Percentiles rank a stretch among this genome's conserved stretches.
Conservation (phyloP, 495 filamentous ascomycete species). For the Astrothelium subdiscretum region DNA sequence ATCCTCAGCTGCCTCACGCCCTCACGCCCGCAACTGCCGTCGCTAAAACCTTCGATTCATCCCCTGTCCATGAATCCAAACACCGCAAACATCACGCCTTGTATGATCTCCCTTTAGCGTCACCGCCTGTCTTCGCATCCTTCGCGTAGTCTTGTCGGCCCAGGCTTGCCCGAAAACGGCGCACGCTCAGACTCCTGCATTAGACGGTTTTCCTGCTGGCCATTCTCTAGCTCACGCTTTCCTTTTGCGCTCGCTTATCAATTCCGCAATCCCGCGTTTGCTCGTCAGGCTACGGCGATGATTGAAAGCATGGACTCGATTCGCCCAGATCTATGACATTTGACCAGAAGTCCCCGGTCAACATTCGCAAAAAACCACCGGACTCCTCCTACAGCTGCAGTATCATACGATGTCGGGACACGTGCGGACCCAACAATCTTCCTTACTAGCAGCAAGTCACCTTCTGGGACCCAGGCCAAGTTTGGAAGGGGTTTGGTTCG, state of each 20-base stretch:
- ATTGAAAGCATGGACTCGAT: no score
- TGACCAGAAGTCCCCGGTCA: neutral
- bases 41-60: neutral
- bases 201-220: neutral
- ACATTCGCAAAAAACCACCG: neutral
- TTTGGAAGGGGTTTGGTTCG: neutral
- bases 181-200: neutral
- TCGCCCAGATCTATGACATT: neutral
- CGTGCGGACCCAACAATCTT: neutral
- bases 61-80: neutral
- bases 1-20: no score
- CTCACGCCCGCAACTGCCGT: no score
- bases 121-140: neutral
- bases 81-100: neutral
- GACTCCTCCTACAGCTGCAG: neutral
- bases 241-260: neutral
- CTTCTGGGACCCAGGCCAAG: neutral
- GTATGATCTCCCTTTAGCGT: neutral
- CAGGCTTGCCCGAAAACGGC: neutral
- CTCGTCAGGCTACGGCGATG: no score
- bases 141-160: neutral
- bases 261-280: neutral
- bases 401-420: neutral
- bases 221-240: no score
- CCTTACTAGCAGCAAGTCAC: neutral